Evolutionary conservation across 139 green algal species (phyloP).

Genomic region (Asterochloris erici): DNA sequence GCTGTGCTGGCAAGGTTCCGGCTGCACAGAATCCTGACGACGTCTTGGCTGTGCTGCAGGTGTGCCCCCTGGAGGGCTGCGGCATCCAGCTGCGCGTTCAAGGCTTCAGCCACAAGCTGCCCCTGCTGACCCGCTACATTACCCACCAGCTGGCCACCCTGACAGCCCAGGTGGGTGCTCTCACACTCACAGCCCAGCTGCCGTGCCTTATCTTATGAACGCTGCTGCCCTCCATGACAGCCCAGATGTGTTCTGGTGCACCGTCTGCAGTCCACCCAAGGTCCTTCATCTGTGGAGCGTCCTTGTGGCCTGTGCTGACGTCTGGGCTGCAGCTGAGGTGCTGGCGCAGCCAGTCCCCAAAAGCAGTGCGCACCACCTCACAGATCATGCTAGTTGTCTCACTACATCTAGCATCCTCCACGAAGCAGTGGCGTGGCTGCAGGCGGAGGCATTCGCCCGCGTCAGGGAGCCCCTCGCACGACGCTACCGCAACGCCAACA

Average conservation of each 20-base stretch:
- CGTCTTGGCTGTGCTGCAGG: slow-evolving; percentile 1
- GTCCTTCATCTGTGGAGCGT: too few species aligned
- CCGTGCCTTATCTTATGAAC: neutral
- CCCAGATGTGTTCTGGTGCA: neutral
- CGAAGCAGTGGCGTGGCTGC: neutral
- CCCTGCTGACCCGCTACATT: slow-evolving; percentile 54
- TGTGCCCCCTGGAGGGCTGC: slow-evolving; percentile 43
- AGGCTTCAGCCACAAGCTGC: slow-evolving; percentile 90
- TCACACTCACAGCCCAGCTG: neutral
- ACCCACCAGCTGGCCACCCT: slow-evolving; percentile 54
- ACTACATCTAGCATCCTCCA: neutral
- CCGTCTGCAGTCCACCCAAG: neutral
- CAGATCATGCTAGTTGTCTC: too few species aligned
- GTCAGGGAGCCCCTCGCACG: slow-evolving; percentile 71
- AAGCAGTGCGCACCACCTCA: too few species aligned
- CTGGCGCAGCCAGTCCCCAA: too few species aligned
- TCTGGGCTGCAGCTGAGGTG: neutral
- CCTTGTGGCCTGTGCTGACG: neutral
- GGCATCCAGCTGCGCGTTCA: slow-evolving; percentile 78
- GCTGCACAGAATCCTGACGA: too few species aligned
- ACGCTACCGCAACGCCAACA: slow-evolving; percentile 82
- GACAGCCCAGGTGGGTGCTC: slow-evolving; percentile 24
- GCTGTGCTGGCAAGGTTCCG: too few species aligned
- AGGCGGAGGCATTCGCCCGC: slow-evolving; percentile 34
- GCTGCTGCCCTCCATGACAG: neutral